phyloP scores from a whole-genome alignment of 163 green algal species.

The Chlamydomonas reinhardtii region DNA sequence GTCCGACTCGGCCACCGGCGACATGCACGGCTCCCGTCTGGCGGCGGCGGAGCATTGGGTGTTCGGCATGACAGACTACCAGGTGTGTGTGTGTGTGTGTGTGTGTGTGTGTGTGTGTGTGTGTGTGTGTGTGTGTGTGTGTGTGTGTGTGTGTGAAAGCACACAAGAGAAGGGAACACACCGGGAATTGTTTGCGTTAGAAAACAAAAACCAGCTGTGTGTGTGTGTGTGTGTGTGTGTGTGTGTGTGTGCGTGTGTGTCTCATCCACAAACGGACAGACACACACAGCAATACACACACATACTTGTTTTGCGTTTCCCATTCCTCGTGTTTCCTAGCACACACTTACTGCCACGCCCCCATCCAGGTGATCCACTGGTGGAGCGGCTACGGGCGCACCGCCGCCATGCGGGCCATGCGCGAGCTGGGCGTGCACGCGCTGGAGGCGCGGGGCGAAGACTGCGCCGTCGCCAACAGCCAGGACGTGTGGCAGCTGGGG shows the following conservation, averaged over 20 bases:
- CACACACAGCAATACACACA: neutral
- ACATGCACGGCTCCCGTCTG: conserved; percentile 6
- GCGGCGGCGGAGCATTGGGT: conserved; percentile 16
- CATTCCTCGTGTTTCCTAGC: no score
- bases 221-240: neutral
- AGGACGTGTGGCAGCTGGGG: neutral
- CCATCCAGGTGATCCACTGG: neutral
- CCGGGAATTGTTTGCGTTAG: no score
- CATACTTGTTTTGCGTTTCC: no score
- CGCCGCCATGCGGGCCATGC: neutral
- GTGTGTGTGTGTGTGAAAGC: neutral
- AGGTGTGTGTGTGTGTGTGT: neutral
- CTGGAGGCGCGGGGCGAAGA: neutral
- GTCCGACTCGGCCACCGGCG: neutral
- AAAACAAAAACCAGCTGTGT: no score
- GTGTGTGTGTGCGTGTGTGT: neutral
- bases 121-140: neutral
- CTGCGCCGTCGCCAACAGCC: neutral
- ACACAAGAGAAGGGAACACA: no score
- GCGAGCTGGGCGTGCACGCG: neutral
- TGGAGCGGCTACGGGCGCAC: neutral
- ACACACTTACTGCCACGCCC: no score
- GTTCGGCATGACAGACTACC: conserved; percentile 23
- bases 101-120: neutral
- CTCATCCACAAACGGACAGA: neutral